phyloP scores from a whole-genome alignment of 2,329 filamentous ascomycete species.

The Exutisphaerella laricina region DNA sequence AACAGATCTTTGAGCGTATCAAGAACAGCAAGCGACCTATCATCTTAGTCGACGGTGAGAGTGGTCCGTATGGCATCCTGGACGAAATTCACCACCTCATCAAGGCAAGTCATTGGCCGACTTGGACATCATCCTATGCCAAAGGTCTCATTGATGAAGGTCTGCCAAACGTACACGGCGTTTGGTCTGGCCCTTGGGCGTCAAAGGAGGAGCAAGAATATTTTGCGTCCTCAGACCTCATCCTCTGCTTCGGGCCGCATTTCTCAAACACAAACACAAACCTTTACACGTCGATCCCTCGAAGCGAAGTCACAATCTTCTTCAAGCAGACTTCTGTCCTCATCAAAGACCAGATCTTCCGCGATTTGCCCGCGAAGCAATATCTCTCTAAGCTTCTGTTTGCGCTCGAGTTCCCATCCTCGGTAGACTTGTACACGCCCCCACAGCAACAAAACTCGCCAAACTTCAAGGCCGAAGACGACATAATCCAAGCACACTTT shows the following conservation, averaged over 20 bases:
- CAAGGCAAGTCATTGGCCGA: constrained; percentile 43
- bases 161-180: constrained; percentile 59
- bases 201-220: constrained; percentile 6
- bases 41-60: constrained; percentile 69
- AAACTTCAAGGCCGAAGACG: constrained; percentile 1
- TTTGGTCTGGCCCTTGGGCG: constrained; percentile 40
- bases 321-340: constrained; percentile 33
- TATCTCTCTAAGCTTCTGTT: constrained; percentile 29
- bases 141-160: constrained; percentile 78
- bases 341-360: constrained; percentile 30
- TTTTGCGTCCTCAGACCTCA: constrained; percentile 5
- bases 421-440: background rate
- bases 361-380: constrained; percentile 26
- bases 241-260: constrained; percentile 10
- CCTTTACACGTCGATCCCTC: constrained; percentile 35
- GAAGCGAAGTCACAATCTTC: constrained; percentile 30
- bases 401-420: constrained; percentile 42
- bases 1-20: constrained; percentile 69
- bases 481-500: constrained; percentile 35
- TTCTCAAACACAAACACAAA: constrained; percentile 27
- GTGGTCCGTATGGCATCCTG: constrained; percentile 37
- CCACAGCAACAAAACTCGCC: background rate
- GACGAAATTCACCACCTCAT: constrained; percentile 43
- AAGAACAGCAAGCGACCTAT: constrained; percentile 67
- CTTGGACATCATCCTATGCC: constrained; percentile 44